phyloP scores from a whole-genome alignment of 2,329 filamentous ascomycete species.

The Paracoccidioides lutzii region DNA sequence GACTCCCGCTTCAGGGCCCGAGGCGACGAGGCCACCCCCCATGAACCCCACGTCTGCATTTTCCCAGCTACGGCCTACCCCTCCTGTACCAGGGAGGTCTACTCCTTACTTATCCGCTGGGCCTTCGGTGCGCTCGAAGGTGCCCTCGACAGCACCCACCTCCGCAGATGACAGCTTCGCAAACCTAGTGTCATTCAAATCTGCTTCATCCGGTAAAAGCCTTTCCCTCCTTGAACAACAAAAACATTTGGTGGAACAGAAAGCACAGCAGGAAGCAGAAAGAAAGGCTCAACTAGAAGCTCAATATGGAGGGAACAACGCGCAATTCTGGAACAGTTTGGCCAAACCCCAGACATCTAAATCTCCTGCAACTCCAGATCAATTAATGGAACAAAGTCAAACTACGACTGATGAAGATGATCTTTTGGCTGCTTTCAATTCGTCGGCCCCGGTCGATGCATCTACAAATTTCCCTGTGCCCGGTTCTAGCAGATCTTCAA shows the following conservation, averaged over 20 bases:
- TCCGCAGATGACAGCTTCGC: conserved; percentile 43
- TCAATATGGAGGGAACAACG: conserved; percentile 57
- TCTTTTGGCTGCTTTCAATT: conserved; percentile 49
- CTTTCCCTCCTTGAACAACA: conserved; percentile 55
- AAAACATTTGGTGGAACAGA: conserved; percentile 62
- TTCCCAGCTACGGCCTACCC: conserved; percentile 24
- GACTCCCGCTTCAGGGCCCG: conserved; percentile 24
- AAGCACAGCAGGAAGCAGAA: conserved; percentile 60
- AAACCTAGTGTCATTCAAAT: conserved; percentile 50
- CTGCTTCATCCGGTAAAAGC: conserved; percentile 44
- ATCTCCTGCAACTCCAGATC: conserved; percentile 8
- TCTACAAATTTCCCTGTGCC: conserved; percentile 47
- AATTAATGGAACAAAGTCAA: not conserved
- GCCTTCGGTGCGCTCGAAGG: conserved; percentile 19
- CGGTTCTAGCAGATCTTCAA: conserved; percentile 21
- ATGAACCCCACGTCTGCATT: conserved; percentile 25
- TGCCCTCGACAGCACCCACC: conserved; percentile 29
- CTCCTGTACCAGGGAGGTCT: conserved; percentile 30
- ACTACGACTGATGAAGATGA: conserved; percentile 40
- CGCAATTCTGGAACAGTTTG: conserved; percentile 62
- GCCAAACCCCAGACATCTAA: conserved; percentile 37
- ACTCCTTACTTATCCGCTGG: conserved; percentile 26
- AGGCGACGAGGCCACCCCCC: conserved; percentile 25
- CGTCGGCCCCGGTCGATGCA: conserved; percentile 44
- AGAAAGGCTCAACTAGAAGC: conserved; percentile 57